A percentile compares a stretch with the other conserved stretches of the same genome.
phyloP scores from a whole-genome alignment of 2,329 filamentous ascomycete genomes.

The Alternaria postmessia region DNA sequence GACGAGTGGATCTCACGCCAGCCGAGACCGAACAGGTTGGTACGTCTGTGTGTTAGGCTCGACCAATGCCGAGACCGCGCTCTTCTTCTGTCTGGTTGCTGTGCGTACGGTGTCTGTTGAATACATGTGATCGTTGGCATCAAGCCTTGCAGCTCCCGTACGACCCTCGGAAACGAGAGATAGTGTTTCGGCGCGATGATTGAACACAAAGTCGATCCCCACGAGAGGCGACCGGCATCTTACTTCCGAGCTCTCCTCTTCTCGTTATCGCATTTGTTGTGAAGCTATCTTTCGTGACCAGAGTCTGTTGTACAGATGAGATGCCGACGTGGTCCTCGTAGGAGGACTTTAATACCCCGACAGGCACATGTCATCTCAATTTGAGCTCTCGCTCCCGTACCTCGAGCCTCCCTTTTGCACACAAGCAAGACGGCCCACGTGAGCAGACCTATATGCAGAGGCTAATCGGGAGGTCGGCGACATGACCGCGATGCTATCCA shows the following conservation, averaged over 20 bases:
- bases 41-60: conserved; percentile 58
- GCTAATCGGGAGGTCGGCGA: conserved; percentile 74
- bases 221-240: conserved; percentile 59
- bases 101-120: conserved; percentile 43
- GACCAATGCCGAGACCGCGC: conserved; percentile 44
- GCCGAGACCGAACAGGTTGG: conserved; percentile 37
- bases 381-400: conserved; percentile 58
- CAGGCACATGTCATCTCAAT: conserved; percentile 75
- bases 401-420: conserved; percentile 54
- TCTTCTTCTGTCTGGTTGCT: conserved; percentile 44
- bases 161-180: conserved; percentile 18
- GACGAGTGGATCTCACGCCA: conserved; percentile 63
- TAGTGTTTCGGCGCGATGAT: conserved; percentile 32
- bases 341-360: conserved; percentile 74
- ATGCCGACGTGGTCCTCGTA: conserved; percentile 78
- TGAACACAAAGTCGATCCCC: conserved; percentile 63
- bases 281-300: conserved; percentile 69
- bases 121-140: conserved; percentile 41
- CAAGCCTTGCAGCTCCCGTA: conserved; percentile 47
- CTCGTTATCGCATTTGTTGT: conserved; percentile 50
- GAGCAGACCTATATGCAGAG: conserved; percentile 32
- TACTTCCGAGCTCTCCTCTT: conserved; percentile 60
- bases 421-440: conserved; percentile 26
- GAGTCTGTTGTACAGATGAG: conserved; percentile 75
- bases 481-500: conserved; percentile 57